Evolutionary conservation across 371 early-diverging fungal species (phyloP).

Genomic region (Mycotypha africana): DNA sequence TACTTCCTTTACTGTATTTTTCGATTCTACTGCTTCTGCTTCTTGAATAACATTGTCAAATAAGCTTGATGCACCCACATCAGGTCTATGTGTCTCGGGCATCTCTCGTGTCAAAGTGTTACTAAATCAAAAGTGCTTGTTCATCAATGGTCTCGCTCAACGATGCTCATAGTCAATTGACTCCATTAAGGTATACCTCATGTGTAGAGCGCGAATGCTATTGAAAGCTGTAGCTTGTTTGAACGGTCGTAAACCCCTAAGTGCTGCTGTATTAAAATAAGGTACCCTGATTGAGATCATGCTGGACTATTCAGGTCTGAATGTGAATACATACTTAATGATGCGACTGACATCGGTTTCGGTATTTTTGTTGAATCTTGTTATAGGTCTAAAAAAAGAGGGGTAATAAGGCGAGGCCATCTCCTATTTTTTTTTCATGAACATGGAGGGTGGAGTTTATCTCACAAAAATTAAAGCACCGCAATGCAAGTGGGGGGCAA

Average conservation of each 20-base stretch:
- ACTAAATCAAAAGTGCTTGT: no score
- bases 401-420: neutral
- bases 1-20: conserved; percentile 25
- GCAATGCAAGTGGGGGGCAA: no score
- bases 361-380: neutral
- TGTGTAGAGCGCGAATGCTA: conserved; percentile 8
- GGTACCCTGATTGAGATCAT: neutral
- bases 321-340: conserved; percentile 6
- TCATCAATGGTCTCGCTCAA: no score
- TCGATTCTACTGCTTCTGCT: conserved; percentile 26
- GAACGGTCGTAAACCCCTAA: conserved; percentile 17
- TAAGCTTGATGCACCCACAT: conserved; percentile 53
- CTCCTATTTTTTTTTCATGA: no score
- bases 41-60: conserved; percentile 48
- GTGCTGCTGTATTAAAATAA: conserved; percentile 8
- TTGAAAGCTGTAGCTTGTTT: conserved; percentile 7
- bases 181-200: conserved; percentile 1
- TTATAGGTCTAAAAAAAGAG: neutral
- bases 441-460: neutral
- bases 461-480: no score
- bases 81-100: conserved; percentile 30
- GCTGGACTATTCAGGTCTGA: neutral
- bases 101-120: conserved; percentile 11
- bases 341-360: conserved; percentile 10
- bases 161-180: no score